phyloP scores from a whole-genome alignment of 495 filamentous ascomycete genomes.

The Aspergillus asperescens region DNA sequence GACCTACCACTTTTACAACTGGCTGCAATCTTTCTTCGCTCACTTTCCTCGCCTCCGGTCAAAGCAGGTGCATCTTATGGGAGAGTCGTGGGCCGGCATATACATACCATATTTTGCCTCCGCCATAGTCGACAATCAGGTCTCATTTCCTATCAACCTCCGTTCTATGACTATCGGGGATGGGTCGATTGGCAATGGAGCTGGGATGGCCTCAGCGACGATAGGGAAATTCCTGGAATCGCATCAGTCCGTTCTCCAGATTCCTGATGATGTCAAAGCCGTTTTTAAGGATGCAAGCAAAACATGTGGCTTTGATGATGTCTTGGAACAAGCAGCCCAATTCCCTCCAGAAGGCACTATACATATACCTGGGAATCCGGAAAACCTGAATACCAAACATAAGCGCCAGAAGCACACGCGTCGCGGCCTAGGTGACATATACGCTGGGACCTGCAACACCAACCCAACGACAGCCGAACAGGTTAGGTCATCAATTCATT shows the following conservation, averaged over 20 bases:
- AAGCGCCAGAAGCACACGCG: not conserved
- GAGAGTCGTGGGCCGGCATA: conserved; percentile 40
- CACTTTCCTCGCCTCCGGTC: conserved; percentile 29
- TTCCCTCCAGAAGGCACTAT: conserved; percentile 33
- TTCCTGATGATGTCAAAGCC: conserved; percentile 20
- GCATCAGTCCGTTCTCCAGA: conserved; percentile 1
- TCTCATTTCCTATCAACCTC: conserved; percentile 27
- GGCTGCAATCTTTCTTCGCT: conserved; percentile 34
- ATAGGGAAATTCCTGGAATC: conserved; percentile 12
- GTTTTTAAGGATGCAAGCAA: conserved; percentile 28
- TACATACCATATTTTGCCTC: conserved; percentile 39
- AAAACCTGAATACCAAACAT: conserved; percentile 29
- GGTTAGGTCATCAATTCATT: conserved; percentile 31
- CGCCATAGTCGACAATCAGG: conserved; percentile 29
- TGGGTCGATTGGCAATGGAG: conserved; percentile 11
- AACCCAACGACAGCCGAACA: conserved; percentile 19
- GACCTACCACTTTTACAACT: conserved; percentile 31
- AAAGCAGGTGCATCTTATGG: conserved; percentile 37
- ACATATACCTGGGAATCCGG: conserved; percentile 33
- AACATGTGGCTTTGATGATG: conserved; percentile 31
- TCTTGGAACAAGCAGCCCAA: conserved; percentile 23
- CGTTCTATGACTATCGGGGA: conserved; percentile 30
- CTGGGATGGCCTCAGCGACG: conserved; percentile 2
- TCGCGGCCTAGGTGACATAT: conserved; percentile 10
- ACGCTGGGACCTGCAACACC: conserved; percentile 23